phyloP scores from a whole-genome alignment of 257 asterid species.

The Sherardia arvensis region DNA sequence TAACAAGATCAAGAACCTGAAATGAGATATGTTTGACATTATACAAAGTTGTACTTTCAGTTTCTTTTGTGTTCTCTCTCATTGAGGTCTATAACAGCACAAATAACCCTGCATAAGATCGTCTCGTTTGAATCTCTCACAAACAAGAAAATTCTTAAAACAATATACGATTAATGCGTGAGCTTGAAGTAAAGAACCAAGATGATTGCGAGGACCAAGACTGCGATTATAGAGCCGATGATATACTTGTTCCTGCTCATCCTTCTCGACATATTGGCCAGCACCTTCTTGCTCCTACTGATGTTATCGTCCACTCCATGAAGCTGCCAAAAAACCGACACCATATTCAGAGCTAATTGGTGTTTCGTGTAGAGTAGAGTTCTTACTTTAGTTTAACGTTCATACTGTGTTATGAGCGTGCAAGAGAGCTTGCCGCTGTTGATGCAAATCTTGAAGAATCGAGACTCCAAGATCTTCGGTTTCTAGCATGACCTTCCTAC shows the following conservation, averaged over 20 bases:
- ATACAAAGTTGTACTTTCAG: not conserved
- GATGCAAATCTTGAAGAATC: constrained; percentile 29
- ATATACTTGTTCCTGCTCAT: constrained; percentile 79
- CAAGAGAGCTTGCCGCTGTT: constrained; percentile 30
- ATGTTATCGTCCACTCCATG: constrained; percentile 76
- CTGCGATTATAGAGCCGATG: constrained; percentile 41
- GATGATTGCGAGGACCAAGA: constrained; percentile 43
- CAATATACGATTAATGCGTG: constrained; percentile 19
- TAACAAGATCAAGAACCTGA: not conserved
- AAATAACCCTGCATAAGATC: not conserved
- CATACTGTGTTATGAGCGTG: constrained; percentile 29
- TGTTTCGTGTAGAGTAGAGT: not conserved
- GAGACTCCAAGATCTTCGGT: constrained; percentile 39
- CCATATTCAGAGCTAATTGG: not conserved
- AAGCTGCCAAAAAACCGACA: constrained; percentile 40
- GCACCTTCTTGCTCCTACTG: constrained; percentile 61
- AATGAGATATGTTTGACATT: not conserved
- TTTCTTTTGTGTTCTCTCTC: not conserved
- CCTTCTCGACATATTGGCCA: constrained; percentile 61
- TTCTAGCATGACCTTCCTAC: constrained; percentile 30
- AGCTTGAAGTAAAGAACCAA: constrained; percentile 66
- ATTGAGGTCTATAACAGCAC: not conserved
- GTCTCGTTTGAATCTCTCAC: not conserved
- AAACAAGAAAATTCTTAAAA: not conserved
- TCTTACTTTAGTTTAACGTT: not conserved